phyloP scores from a whole-genome alignment of 2,329 filamentous ascomycete species.

The Pseudogymnoascus sp. region DNA sequence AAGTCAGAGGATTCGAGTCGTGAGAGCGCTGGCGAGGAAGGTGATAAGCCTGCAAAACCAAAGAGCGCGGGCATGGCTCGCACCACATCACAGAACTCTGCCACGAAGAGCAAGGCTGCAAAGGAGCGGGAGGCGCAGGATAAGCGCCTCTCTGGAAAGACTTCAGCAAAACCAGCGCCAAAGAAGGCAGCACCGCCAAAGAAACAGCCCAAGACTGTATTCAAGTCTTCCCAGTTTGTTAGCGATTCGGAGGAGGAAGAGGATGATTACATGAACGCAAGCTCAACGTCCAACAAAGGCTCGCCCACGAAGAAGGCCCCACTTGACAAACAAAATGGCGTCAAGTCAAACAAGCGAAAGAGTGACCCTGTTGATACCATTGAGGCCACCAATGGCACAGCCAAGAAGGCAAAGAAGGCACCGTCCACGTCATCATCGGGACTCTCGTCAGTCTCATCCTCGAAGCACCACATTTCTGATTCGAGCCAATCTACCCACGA shows the following conservation, averaged over 20 bases:
- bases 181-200: constrained; percentile 23
- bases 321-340: not conserved
- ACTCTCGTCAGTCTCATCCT: constrained; percentile 8
- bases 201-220: constrained; percentile 29
- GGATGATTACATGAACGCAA: constrained; percentile 11
- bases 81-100: constrained; percentile 43
- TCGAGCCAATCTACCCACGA: constrained; percentile 39
- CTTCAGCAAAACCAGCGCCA: constrained; percentile 19
- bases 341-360: constrained; percentile 5
- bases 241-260: constrained; percentile 25
- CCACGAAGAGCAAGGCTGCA: constrained; percentile 48
- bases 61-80: constrained; percentile 39
- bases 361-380: constrained; percentile 20
- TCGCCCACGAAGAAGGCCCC: constrained; percentile 1
- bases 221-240: constrained; percentile 26
- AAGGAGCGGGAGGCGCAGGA: constrained; percentile 46
- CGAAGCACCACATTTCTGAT: constrained; percentile 39
- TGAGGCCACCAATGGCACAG: constrained; percentile 22
- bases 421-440: not conserved
- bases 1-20: constrained; percentile 38
- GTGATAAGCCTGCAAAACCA: constrained; percentile 25
- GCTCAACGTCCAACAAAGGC: not conserved
- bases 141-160: constrained; percentile 38
- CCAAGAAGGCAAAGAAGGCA: constrained; percentile 27
- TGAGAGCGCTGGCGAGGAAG: constrained; percentile 37